phyloP scores from a whole-genome alignment of 2,329 filamentous ascomycete genomes.

The Fusarium nygamai region DNA sequence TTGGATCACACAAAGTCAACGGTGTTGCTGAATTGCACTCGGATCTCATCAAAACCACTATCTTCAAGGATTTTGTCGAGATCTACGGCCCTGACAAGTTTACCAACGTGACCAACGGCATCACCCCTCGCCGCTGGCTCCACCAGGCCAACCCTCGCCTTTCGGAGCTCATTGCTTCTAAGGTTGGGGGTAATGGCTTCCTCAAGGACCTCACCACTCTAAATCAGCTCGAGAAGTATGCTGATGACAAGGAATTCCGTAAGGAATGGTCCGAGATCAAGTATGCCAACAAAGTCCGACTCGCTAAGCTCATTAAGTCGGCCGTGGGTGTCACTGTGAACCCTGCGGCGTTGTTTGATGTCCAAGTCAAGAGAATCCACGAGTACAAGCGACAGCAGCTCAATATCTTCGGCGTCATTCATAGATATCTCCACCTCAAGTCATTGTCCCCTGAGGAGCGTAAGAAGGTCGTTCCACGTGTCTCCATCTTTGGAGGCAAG shows the following conservation, averaged over 20 bases:
- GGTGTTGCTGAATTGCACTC: slow-evolving; percentile 98
- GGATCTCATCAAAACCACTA: slow-evolving; percentile 97
- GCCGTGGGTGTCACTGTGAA: slow-evolving; percentile 85
- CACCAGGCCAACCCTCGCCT: slow-evolving; percentile 96
- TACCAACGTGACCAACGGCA: slow-evolving; percentile 97
- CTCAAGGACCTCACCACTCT: slow-evolving; percentile 89
- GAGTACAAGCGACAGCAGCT: slow-evolving; percentile 99
- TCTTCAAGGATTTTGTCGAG: slow-evolving; percentile 97
- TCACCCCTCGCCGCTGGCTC: slow-evolving; percentile 94
- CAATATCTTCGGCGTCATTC: slow-evolving; percentile 98
- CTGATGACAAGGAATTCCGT: slow-evolving; percentile 89
- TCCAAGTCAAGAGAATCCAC: slow-evolving; percentile 98
- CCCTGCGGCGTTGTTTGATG: slow-evolving; percentile 88
- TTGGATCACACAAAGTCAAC: slow-evolving; percentile 99
- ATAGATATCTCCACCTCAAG: slow-evolving; percentile 92
- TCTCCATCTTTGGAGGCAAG: slow-evolving; percentile 97
- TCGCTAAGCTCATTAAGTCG: slow-evolving; percentile 90
- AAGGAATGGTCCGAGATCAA: slow-evolving; percentile 98
- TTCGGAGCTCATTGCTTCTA: slow-evolving; percentile 90
- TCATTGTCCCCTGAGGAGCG: slow-evolving; percentile 82
- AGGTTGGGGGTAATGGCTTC: slow-evolving; percentile 84
- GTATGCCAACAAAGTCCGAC: slow-evolving; percentile 90
- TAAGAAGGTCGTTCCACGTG: slow-evolving; percentile 86
- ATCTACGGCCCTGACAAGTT: slow-evolving; percentile 98
- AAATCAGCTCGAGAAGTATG: slow-evolving; percentile 84